These are phyloP conservation scores for Helicosporidium sp. DNA, from an alignment of 139 green algal species.

Conservation along the genomic window DNA sequence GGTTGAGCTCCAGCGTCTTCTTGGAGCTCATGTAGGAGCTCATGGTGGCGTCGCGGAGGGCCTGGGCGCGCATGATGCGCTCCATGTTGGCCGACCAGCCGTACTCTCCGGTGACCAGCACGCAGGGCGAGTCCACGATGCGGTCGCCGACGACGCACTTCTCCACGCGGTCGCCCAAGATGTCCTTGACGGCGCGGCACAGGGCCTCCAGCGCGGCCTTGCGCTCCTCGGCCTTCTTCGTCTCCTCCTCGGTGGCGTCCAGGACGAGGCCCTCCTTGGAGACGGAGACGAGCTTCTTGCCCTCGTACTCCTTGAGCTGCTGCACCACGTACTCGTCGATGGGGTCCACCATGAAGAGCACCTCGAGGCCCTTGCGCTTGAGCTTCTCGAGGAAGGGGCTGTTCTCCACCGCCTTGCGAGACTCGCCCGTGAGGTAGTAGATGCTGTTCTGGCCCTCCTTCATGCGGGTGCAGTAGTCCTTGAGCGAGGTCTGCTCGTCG, in stretches of 20 bases:
- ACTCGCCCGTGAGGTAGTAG: conserved; percentile 99
- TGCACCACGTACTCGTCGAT: conserved; percentile 99
- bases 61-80: conserved; percentile 99
- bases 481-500: conserved; percentile 90
- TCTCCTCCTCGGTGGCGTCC: conserved; percentile 47
- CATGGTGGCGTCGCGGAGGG: conserved; percentile 90
- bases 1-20: conserved; percentile 99
- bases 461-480: conserved; percentile 99
- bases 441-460: conserved; percentile 94
- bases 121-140: conserved; percentile 94
- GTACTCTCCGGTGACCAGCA: conserved; percentile 99
- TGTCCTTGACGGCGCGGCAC: conserved; percentile 91
- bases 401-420: conserved; percentile 90
- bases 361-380: conserved; percentile 86
- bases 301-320: conserved; percentile 97
- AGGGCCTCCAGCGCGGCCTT: conserved; percentile 84
- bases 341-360: conserved; percentile 98
- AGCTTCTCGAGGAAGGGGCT: conserved; percentile 96
- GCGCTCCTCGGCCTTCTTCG: conserved; percentile 78
- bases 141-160: conserved; percentile 86
- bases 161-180: conserved; percentile 86
- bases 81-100: conserved; percentile 99
- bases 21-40: conserved; percentile 91
- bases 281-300: conserved; percentile 95
- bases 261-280: conserved; percentile 92